Conservation (phyloP, 495 filamentous ascomycete genomes). For the Hypoxylon trugodes region DNA sequence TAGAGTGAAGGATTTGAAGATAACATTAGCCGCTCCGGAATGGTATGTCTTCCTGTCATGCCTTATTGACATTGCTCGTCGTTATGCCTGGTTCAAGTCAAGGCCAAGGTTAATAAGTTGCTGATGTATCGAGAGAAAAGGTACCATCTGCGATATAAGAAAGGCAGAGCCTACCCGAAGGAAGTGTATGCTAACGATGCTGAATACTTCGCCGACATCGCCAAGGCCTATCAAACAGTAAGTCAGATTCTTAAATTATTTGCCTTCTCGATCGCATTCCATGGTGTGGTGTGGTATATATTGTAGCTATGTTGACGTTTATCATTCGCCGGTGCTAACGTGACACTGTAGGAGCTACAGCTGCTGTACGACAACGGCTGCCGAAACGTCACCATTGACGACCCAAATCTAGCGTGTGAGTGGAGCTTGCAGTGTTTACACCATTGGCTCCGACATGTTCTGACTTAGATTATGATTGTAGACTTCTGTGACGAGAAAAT, state of each 20-base stretch:
- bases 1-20: conserved; percentile 65
- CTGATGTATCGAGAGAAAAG: conserved; percentile 14
- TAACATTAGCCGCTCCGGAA: conserved; percentile 70
- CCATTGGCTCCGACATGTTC: not conserved
- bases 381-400: conserved; percentile 72
- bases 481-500: conserved; percentile 77
- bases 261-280: not conserved
- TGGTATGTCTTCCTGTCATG: conserved; percentile 49
- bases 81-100: conserved; percentile 60
- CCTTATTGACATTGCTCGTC: conserved; percentile 18
- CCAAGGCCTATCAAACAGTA: conserved; percentile 64
- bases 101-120: conserved; percentile 47
- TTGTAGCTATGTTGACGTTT: not conserved
- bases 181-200: conserved; percentile 66
- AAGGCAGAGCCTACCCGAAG: conserved; percentile 68
- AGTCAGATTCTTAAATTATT: not conserved
- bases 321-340: conserved; percentile 17
- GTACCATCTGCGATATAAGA: conserved; percentile 69
- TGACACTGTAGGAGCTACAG: conserved; percentile 60
- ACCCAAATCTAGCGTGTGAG: conserved; percentile 74
- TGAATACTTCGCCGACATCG: conserved; percentile 73
- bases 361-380: conserved; percentile 71
- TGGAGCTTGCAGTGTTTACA: not conserved
- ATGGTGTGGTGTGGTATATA: not conserved
- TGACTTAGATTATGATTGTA: conserved; percentile 37